These are phyloP conservation scores for Geosmithia flava DNA, from an alignment of 2,329 filamentous ascomycete genomes.

Conservation along the genomic window DNA sequence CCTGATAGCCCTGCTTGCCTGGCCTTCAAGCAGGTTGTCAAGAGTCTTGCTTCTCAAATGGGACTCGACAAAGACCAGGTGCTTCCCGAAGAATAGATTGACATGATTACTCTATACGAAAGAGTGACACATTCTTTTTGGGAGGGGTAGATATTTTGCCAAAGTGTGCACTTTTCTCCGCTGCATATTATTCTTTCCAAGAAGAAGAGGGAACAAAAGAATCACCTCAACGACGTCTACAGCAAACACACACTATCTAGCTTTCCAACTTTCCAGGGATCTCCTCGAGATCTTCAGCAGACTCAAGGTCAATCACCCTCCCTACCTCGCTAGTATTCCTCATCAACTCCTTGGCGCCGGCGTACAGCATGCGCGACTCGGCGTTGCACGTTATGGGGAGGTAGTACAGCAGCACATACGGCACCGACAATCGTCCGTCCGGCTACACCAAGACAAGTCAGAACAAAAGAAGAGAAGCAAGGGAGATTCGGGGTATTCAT, in stretches of 20 bases:
- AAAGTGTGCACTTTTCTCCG: background rate
- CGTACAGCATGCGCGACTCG: slow-evolving; percentile 85
- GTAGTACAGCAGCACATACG: slow-evolving; percentile 92
- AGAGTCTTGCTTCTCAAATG: slow-evolving; percentile 53
- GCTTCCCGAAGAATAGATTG: slow-evolving; percentile 21
- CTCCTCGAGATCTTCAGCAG: slow-evolving; percentile 68
- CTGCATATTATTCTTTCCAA: too few relatives aligned
- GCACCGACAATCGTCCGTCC: slow-evolving; percentile 74
- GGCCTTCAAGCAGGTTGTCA: slow-evolving; percentile 72
- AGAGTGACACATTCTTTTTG: too few relatives aligned
- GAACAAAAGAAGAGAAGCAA: background rate
- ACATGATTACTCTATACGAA: too few relatives aligned
- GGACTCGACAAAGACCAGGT: slow-evolving; percentile 47
- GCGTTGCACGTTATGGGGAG: slow-evolving; percentile 84
- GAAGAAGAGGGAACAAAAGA: too few relatives aligned
- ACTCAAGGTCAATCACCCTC: slow-evolving; percentile 73
- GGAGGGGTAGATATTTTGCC: background rate
- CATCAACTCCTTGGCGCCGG: slow-evolving; percentile 91
- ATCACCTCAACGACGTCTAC: background rate
- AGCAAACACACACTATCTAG: background rate
- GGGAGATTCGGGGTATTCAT: slow-evolving; percentile 7
- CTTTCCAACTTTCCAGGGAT: slow-evolving; percentile 51
- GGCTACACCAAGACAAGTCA: slow-evolving; percentile 33
- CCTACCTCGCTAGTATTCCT: slow-evolving; percentile 86
- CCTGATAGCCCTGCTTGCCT: slow-evolving; percentile 84